Conservation (phyloP, 1,284 basidiomycete species). For the Cutaneotrichosporon cavernicola region DNA sequence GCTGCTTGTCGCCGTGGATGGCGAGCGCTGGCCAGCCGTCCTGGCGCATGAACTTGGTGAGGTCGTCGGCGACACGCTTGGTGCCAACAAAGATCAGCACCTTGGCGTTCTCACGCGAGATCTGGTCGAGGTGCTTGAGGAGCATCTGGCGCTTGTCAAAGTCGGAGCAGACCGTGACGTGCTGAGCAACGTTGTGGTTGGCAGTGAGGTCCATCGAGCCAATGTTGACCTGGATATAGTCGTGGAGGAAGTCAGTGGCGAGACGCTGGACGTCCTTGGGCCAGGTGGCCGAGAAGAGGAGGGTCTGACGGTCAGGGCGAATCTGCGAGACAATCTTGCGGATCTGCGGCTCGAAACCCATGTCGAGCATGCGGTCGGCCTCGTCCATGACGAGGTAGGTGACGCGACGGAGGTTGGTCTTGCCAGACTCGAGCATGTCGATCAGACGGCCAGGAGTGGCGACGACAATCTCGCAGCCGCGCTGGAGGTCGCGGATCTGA, state of each 20-base stretch:
- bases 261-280: slow-evolving; percentile 99
- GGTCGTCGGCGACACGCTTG: slow-evolving; percentile 95
- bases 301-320: slow-evolving; percentile 89
- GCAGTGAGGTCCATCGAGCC: slow-evolving; percentile 98
- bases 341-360: slow-evolving; percentile 96
- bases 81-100: slow-evolving; percentile 98
- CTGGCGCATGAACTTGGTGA: slow-evolving; percentile 94
- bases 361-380: slow-evolving; percentile 67
- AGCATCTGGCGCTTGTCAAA: slow-evolving; percentile 96
- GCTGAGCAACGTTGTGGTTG: slow-evolving; percentile 96
- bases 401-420: slow-evolving; percentile 91
- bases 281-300: slow-evolving; percentile 99
- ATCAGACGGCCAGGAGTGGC: slow-evolving; percentile 94
- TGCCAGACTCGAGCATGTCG: slow-evolving; percentile 93
- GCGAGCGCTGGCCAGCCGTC: slow-evolving; percentile 99
- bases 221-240: slow-evolving; percentile 98
- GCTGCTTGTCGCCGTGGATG: slow-evolving; percentile 97
- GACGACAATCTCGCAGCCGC: slow-evolving; percentile 94
- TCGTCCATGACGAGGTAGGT: slow-evolving; percentile 99
- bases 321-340: slow-evolving; percentile 97
- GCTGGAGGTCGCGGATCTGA: slow-evolving; percentile 94
- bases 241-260: slow-evolving; percentile 91
- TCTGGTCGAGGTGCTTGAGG: slow-evolving; percentile 95
- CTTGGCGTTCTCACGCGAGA: slow-evolving; percentile 95
- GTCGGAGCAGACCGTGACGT: slow-evolving; percentile 94